Conservation (phyloP, 2,329 filamentous ascomycete species). For the Calonectria ilicicola region DNA sequence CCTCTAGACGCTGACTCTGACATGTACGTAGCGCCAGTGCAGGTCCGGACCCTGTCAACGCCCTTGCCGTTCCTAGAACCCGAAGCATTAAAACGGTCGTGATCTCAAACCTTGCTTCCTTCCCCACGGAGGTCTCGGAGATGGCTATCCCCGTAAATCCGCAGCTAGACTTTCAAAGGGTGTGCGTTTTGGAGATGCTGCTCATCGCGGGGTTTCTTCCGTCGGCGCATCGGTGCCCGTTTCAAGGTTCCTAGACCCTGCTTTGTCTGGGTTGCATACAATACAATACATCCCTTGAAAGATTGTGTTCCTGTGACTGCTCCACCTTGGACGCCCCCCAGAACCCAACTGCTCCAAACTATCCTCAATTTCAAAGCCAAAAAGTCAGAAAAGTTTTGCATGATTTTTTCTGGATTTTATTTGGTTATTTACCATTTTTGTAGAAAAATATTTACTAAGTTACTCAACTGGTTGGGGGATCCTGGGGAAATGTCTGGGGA, state of each 20-base stretch:
- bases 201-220: neutral
- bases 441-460: no score
- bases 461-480: no score
- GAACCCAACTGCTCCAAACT: no score
- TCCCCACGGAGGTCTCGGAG: neutral
- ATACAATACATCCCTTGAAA: no score
- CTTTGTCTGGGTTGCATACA: neutral
- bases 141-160: neutral
- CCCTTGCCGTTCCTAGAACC: slow-evolving; percentile 53
- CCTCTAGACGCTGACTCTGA: slow-evolving; percentile 1
- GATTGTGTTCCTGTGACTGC: no score
- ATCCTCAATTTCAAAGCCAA: no score
- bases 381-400: no score
- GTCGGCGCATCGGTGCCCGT: neutral
- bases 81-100: slow-evolving; percentile 33
- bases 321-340: no score
- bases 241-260: neutral
- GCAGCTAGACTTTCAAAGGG: neutral
- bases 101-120: slow-evolving; percentile 12
- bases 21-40: slow-evolving; percentile 42
- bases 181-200: neutral
- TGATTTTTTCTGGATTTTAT: no score
- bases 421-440: no score
- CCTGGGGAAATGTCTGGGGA: no score
- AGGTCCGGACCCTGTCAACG: slow-evolving; percentile 43